A percentile compares a stretch with the other conserved stretches of the same genome.
These are phyloP conservation scores for Fomitopsis betulina DNA, from an alignment of 1,284 basidiomycete genomes.

Conservation along the genomic window DNA sequence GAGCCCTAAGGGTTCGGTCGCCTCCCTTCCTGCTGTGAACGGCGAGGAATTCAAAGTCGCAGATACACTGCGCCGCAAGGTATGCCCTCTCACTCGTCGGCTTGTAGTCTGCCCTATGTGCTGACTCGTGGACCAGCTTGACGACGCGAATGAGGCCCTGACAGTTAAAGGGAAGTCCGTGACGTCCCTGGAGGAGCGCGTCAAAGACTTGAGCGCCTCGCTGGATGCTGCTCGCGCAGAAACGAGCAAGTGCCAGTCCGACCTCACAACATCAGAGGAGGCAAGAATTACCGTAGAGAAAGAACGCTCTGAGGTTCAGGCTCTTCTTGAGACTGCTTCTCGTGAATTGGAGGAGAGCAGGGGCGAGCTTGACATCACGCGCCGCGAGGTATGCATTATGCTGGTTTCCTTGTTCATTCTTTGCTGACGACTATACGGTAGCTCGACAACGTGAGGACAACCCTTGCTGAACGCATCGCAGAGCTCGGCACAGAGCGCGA, in stretches of 20 bases:
- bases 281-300: neutral
- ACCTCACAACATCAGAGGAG: neutral
- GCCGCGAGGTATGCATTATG: neutral
- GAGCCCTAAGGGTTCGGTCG: neutral
- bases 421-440: neutral
- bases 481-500: neutral
- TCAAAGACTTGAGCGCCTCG: neutral
- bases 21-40: neutral
- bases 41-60: neutral
- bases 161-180: neutral
- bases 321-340: neutral
- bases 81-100: neutral
- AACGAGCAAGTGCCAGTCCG: neutral
- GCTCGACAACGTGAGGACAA: neutral
- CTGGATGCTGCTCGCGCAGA: neutral
- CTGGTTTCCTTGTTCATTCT: neutral
- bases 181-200: neutral
- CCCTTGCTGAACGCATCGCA: neutral
- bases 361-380: neutral
- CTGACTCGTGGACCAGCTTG: neutral
- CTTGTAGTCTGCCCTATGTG: neutral
- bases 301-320: neutral
- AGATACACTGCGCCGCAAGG: neutral
- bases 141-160: neutral
- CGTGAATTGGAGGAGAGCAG: neutral